Evolutionary conservation across 31 red algal genomes (phyloP).

Genomic region (Porphyra umbilicalis): DNA sequence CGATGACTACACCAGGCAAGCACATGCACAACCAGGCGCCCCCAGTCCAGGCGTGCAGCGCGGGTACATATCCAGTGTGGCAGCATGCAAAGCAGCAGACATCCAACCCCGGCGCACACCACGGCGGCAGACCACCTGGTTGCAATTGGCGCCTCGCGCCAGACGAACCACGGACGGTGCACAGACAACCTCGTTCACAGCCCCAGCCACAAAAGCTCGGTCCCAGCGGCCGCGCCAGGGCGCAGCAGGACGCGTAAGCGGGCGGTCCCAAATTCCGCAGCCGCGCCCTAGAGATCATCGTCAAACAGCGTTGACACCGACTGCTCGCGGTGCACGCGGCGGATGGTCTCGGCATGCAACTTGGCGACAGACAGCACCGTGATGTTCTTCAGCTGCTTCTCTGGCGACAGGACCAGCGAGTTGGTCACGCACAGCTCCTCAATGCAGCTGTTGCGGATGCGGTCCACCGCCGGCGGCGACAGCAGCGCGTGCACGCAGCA

Average conservation of each 20-base stretch:
- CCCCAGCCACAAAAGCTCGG: too few relatives aligned
- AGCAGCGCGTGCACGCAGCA: constrained; percentile 89
- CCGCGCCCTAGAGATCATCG: not conserved
- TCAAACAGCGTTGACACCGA: constrained; percentile 88
- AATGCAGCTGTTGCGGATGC: constrained; percentile 66
- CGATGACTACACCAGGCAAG: not conserved
- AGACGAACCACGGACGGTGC: too few relatives aligned
- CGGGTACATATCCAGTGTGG: not conserved
- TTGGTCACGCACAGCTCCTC: constrained; percentile 92
- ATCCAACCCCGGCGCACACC: too few relatives aligned
- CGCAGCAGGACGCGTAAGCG: too few relatives aligned
- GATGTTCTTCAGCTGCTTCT: constrained; percentile 58
- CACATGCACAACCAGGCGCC: not conserved
- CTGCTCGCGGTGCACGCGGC: constrained; percentile 83
- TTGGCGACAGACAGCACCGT: constrained; percentile 46
- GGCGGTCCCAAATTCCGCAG: too few relatives aligned
- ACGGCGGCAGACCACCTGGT: too few relatives aligned
- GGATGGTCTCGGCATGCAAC: constrained; percentile 91
- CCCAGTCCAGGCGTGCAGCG: not conserved
- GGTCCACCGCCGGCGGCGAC: constrained; percentile 79
- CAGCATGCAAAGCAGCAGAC: not conserved
- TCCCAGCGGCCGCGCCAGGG: too few relatives aligned
- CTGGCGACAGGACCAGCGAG: constrained; percentile 67
- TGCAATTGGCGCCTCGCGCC: too few relatives aligned
- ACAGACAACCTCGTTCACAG: too few relatives aligned